Conservation (phyloP, 2,329 filamentous ascomycete species). For the Apiospora koreana region DNA sequence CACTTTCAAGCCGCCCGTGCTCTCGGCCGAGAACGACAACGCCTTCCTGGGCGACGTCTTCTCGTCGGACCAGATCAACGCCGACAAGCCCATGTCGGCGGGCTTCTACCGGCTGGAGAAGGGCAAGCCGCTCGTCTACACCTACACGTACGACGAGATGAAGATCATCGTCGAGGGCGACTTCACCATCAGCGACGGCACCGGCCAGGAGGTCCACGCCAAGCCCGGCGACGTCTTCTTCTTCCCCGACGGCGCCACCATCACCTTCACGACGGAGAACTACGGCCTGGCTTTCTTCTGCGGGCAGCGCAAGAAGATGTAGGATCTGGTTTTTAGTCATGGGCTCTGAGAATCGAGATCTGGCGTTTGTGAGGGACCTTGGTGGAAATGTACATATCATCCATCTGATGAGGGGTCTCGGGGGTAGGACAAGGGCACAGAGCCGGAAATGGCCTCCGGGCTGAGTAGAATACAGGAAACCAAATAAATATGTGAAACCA, state of each 20-base stretch:
- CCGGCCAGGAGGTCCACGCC: conserved; percentile 60
- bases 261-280: conserved; percentile 64
- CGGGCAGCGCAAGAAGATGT: conserved; percentile 39
- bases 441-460: not conserved
- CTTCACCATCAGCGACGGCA: conserved; percentile 65
- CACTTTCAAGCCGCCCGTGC: conserved; percentile 63
- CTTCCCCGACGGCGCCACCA: conserved; percentile 66
- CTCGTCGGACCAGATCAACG: conserved; percentile 54
- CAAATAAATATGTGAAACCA: not conserved
- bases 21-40: conserved; percentile 61
- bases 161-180: conserved; percentile 72
- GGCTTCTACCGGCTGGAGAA: conserved; percentile 71
- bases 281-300: conserved; percentile 63
- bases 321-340: not conserved
- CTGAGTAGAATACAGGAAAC: not conserved
- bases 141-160: conserved; percentile 72
- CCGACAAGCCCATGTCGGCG: conserved; percentile 60
- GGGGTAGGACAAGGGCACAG: not conserved
- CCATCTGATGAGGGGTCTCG: not conserved
- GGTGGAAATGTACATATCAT: no score
- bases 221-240: conserved; percentile 67
- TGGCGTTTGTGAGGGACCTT: not conserved
- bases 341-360: not conserved
- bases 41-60: conserved; percentile 66
- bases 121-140: conserved; percentile 67